Conservation (phyloP, 208 protist genomes). For the Phytomonas francai region DNA sequence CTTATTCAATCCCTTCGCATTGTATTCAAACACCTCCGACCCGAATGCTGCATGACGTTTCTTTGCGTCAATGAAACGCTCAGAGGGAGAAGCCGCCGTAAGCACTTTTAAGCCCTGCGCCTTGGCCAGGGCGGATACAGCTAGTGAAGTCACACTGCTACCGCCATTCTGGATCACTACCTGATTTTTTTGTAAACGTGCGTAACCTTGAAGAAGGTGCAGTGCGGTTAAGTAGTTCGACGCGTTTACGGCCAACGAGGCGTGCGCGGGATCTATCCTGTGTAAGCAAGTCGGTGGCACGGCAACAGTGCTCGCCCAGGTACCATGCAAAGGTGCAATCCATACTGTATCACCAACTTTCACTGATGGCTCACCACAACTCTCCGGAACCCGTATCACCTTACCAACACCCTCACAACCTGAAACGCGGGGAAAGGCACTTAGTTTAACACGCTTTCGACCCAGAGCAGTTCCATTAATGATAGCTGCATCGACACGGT, state of each 20-base stretch:
- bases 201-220: constrained; percentile 56
- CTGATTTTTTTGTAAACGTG: constrained; percentile 34
- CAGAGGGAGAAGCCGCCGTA: constrained; percentile 51
- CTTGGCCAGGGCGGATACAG: constrained; percentile 52
- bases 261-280: constrained; percentile 44
- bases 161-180: constrained; percentile 73
- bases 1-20: constrained; percentile 33
- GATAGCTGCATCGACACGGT: constrained; percentile 59
- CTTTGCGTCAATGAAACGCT: constrained; percentile 51
- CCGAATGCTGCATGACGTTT: constrained; percentile 34
- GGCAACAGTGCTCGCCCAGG: constrained; percentile 50
- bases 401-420: constrained; percentile 63
- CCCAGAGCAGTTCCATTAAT: constrained; percentile 64
- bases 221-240: constrained; percentile 61
- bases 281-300: constrained; percentile 34
- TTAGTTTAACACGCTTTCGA: constrained; percentile 26
- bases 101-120: constrained; percentile 34
- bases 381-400: constrained; percentile 22
- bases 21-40: constrained; percentile 63
- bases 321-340: constrained; percentile 54
- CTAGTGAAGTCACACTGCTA: constrained; percentile 59
- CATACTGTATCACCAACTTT: constrained; percentile 76
- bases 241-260: constrained; percentile 48
- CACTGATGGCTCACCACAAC: constrained; percentile 14
- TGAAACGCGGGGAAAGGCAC: constrained; percentile 38